Conservation (phyloP, 306 rosid genomes). For the Carpinus viminea region DNA sequence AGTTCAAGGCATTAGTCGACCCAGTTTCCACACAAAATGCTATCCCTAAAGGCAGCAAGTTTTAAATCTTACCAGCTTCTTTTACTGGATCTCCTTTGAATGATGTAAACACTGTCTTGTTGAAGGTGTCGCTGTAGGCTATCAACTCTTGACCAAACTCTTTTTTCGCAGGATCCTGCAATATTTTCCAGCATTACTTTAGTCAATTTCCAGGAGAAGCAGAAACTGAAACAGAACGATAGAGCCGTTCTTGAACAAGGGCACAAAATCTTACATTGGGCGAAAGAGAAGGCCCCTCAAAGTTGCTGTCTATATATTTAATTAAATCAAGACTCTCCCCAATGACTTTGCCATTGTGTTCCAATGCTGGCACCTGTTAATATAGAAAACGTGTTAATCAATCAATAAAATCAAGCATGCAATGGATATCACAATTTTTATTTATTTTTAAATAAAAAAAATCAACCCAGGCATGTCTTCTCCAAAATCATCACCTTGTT, state of each 20-base stretch:
- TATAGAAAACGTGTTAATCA: slow-evolving; percentile 2
- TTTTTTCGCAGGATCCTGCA: slow-evolving; percentile 57
- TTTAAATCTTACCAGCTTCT: slow-evolving; percentile 43
- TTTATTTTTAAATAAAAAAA: neutral
- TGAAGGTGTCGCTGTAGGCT: slow-evolving; percentile 45
- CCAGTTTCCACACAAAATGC: neutral
- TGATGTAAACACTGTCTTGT: slow-evolving; percentile 26
- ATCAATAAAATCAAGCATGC: neutral
- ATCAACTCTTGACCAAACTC: slow-evolving; percentile 55
- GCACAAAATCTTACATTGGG: slow-evolving; percentile 52
- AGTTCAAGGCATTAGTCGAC: slow-evolving; percentile 1
- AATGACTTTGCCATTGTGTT: slow-evolving; percentile 75
- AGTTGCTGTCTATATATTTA: slow-evolving; percentile 64
- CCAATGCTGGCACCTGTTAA: slow-evolving; percentile 78
- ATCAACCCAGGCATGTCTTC: neutral
- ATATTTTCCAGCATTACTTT: neutral
- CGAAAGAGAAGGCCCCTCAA: slow-evolving; percentile 57
- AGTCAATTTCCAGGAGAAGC: neutral
- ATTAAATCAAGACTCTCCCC: slow-evolving; percentile 92
- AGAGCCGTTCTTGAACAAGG: neutral
- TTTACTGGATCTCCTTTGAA: slow-evolving; percentile 43
- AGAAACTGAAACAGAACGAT: neutral
- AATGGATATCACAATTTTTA: neutral
- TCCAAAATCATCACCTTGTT: slow-evolving; percentile 45
- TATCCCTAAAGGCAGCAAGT: slow-evolving; percentile 12